Evolutionary conservation across 2,329 filamentous ascomycete species (phyloP), one percentile per base, ranked within the genome.

Genomic region (Eutypella sp.): DNA sequence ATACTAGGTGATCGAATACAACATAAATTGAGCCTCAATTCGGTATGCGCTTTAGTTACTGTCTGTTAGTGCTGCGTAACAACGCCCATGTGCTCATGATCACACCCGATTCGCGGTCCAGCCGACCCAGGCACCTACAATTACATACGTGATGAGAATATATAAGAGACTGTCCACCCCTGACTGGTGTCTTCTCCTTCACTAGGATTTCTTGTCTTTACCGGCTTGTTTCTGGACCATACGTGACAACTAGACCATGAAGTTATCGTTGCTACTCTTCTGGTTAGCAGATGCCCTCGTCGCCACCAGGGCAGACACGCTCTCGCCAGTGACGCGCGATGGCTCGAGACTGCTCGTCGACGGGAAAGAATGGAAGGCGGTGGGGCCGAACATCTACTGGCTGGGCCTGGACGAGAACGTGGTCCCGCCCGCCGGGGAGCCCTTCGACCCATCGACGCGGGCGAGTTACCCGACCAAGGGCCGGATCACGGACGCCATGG

Each of bases 391-490:
- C 49, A 62, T 74, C 13, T 75, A 76, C 60, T 75, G 72, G 71
- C 66, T 75, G 9, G 72, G 71, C 2, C 64, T 75, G 1, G 72
- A 75, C 55, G 72, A 76, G 55, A 75, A 75, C 53, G 70, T 76
- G 11, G 59, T 62, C 2, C 72, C 71, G 5, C 66, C 70, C 0
- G 51, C 54, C 1, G 70, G 68, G 5, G 57, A 67, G 47, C 72
- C 72, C n/a, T 74, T 66, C 54, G 71, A 74, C 48, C 62, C 65
- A 2, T 64, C 66, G 1, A 59, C 61, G 31, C 69, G 69, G 37
- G 65, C 71, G 20, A 72, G 68, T 53, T 75, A 75, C 49, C 72
- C 72, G 10, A 69, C 68, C 5, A 65, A 67, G 42, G 71, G 70
- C 19, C 66, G 73, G 23, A 65, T 68, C 46, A 72, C 67, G 4